Conservation (phyloP, 257 asterid genomes). For the Rauvolfia tetraphylla region DNA sequence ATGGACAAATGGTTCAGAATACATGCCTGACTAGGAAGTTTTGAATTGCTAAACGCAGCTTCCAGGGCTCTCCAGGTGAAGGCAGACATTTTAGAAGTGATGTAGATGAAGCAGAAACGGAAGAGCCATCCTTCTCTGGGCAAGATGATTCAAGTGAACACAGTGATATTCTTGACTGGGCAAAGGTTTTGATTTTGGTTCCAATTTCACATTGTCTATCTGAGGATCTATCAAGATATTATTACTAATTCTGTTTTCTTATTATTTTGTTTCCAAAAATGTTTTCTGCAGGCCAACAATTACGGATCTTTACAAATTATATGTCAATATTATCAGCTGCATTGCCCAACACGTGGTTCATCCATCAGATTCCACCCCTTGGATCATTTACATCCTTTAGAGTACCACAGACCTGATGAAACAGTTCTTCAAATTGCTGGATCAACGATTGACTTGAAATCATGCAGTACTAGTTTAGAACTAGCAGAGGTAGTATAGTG, state of each 20-base stretch:
- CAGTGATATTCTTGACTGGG: conserved; percentile 89
- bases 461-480: conserved; percentile 85
- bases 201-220: neutral
- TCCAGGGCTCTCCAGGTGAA: conserved; percentile 84
- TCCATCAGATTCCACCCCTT: conserved; percentile 76
- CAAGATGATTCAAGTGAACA: conserved; percentile 76
- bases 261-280: neutral
- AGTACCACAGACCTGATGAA: conserved; percentile 82
- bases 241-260: neutral
- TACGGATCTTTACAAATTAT: conserved; percentile 85
- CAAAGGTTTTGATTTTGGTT: conserved; percentile 59
- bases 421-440: conserved; percentile 66
- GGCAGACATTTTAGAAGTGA: conserved; percentile 73
- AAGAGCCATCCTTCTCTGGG: conserved; percentile 93
- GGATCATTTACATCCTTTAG: conserved; percentile 90
- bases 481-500: conserved; percentile 67
- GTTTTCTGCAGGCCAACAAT: conserved; percentile 58
- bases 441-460: conserved; percentile 73
- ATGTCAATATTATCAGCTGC: conserved; percentile 67
- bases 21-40: neutral
- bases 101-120: conserved; percentile 64
- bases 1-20: neutral
- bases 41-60: conserved; percentile 37
- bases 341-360: conserved; percentile 77
- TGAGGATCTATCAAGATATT: neutral